Evolutionary conservation across 768 basidiomycete species (phyloP).

Genomic region (Tulasnella sp.): DNA sequence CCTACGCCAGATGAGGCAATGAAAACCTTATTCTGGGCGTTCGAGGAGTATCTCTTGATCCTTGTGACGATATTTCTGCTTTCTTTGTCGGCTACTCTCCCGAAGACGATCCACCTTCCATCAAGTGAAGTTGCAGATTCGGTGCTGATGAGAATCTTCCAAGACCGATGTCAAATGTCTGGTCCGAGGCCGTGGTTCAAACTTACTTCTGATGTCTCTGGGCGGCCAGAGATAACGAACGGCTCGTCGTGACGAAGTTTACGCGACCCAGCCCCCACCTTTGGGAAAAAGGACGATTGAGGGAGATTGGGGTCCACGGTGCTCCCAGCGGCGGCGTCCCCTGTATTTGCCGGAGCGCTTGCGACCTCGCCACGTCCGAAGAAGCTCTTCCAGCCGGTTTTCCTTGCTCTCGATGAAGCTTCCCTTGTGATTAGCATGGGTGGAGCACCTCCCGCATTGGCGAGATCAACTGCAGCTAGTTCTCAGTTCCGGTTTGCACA

Average conservation of each 20-base stretch:
- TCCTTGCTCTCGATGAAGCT: not conserved
- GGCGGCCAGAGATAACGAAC: not conserved
- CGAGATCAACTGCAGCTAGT: not conserved
- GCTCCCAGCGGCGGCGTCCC: not conserved
- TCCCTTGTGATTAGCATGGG: not conserved
- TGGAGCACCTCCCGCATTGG: not conserved
- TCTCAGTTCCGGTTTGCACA: not conserved
- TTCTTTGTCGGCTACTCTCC: not conserved
- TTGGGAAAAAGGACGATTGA: not conserved
- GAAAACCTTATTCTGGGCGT: not conserved
- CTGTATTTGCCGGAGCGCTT: not conserved
- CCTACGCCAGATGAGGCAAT: not conserved
- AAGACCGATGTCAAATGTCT: not conserved
- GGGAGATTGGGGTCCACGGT: not conserved
- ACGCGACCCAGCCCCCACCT: not conserved
- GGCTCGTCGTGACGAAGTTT: not conserved
- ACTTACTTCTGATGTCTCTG: not conserved
- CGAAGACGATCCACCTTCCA: not conserved
- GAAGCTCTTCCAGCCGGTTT: not conserved
- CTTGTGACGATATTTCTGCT: not conserved
- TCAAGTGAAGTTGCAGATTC: not conserved
- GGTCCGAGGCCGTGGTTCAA: not conserved
- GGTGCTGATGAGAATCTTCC: not conserved
- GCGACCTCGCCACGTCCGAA: not conserved
- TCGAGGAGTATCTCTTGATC: not conserved